A percentile compares a stretch with the other conserved stretches of the same genome.
phyloP scores from a whole-genome alignment of 1,284 basidiomycete genomes.

The Cryptococcus amylolentus region DNA sequence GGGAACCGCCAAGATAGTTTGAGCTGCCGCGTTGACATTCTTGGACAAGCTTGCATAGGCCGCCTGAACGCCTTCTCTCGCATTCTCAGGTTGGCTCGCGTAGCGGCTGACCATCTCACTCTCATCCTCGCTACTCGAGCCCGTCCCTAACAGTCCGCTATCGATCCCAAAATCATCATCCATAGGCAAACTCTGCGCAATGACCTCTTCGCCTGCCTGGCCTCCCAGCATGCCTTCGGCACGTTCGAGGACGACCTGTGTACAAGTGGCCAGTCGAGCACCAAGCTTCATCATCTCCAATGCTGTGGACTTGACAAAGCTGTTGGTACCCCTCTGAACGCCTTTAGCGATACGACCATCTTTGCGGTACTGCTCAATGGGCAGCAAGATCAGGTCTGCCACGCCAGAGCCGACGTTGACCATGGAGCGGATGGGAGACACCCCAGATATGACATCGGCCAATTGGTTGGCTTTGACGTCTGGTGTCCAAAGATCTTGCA shows the following conservation, averaged over 20 bases:
- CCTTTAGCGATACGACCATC: constrained; percentile 90
- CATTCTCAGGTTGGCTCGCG: constrained; percentile 79
- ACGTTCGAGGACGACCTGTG: constrained; percentile 93
- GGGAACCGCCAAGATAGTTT: constrained; percentile 95
- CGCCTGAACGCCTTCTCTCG: constrained; percentile 81
- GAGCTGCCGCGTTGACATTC: constrained; percentile 88
- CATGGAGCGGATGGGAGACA: constrained; percentile 88
- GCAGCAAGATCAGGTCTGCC: constrained; percentile 89
- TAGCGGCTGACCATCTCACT: constrained; percentile 71
- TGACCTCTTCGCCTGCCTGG: constrained; percentile 25
- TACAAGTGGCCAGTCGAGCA: constrained; percentile 91
- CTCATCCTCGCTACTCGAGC: constrained; percentile 50
- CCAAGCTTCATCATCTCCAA: constrained; percentile 93
- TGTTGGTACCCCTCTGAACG: constrained; percentile 86
- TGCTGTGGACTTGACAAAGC: constrained; percentile 89
- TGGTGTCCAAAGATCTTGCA: constrained; percentile 98
- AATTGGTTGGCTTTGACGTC: constrained; percentile 98
- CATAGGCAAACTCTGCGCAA: constrained; percentile 13
- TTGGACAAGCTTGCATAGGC: constrained; percentile 80
- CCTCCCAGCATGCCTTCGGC: constrained; percentile 83
- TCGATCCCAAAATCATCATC: constrained; percentile 3
- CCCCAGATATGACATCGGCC: constrained; percentile 94
- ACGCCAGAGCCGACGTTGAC: constrained; percentile 96
- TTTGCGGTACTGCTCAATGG: constrained; percentile 95
- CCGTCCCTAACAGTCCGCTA: constrained; percentile 34